phyloP scores from a whole-genome alignment of 495 filamentous ascomycete species.

The Jackrogersella multiformis region DNA sequence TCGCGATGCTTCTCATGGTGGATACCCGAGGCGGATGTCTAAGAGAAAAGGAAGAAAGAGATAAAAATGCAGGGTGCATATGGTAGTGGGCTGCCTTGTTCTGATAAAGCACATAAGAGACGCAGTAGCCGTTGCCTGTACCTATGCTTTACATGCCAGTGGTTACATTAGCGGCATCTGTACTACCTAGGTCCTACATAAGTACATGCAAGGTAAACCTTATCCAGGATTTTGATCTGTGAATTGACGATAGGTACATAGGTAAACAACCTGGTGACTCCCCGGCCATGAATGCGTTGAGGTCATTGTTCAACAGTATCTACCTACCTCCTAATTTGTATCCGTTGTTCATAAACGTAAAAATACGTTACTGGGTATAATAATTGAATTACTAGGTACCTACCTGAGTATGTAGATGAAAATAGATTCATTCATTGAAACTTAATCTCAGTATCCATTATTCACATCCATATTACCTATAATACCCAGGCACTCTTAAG shows the following conservation, averaged over 20 bases:
- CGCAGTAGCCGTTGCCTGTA: conserved; percentile 13
- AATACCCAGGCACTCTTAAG: not conserved
- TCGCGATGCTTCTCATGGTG: conserved; percentile 41
- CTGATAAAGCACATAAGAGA: conserved; percentile 37
- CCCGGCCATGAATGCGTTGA: no score
- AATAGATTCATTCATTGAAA: no score
- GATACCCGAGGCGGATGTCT: conserved; percentile 9
- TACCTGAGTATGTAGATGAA: no score
- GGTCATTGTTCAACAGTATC: no score
- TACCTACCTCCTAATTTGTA: no score
- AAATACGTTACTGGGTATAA: no score
- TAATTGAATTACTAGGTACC: no score
- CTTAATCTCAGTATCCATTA: no score
- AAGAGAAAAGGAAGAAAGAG: conserved; percentile 10
- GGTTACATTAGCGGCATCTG: conserved; percentile 34
- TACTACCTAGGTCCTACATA: no score
- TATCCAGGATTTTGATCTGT: conserved; percentile 22
- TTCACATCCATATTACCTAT: no score
- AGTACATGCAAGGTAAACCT: conserved; percentile 25
- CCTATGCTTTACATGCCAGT: conserved; percentile 29
- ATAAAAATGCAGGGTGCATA: conserved; percentile 32
- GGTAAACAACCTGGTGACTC: conserved; percentile 34
- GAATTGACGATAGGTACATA: not conserved
- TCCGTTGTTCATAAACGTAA: no score
- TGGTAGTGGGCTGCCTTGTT: conserved; percentile 4